A percentile compares a stretch with the other conserved stretches of the same genome.
Evolutionary conservation across 1,139 yeast genomes (phyloP).

Genomic region (Lodderomyces parapsilosis): DNA sequence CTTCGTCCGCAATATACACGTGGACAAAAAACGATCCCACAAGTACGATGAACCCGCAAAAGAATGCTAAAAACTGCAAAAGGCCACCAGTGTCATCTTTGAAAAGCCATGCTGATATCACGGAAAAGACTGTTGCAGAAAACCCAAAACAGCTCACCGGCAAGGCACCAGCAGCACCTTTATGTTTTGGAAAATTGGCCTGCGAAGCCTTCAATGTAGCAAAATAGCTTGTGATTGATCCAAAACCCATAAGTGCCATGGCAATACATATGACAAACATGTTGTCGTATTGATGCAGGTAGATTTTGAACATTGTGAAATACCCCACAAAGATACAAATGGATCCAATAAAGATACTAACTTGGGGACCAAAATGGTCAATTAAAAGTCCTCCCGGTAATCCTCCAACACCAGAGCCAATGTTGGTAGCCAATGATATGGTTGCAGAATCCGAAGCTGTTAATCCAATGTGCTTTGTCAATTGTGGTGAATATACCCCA

Average conservation of each 20-base stretch:
- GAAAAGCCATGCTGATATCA: constrained; percentile 46
- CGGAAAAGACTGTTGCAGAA: constrained; percentile 43
- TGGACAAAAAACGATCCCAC: constrained; percentile 39
- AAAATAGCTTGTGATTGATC: constrained; percentile 63
- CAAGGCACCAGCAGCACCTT: constrained; percentile 68
- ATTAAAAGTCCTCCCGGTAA: constrained; percentile 66
- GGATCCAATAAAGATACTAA: constrained; percentile 56
- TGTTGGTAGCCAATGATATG: constrained; percentile 57
- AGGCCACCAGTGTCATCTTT: constrained; percentile 43
- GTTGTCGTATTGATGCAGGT: constrained; percentile 21
- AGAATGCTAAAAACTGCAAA: constrained; percentile 34
- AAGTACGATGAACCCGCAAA: constrained; percentile 38
- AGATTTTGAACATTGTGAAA: constrained; percentile 33
- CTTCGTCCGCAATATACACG: constrained; percentile 26
- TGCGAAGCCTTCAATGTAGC: constrained; percentile 69
- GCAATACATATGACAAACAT: constrained; percentile 31
- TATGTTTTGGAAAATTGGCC: constrained; percentile 64
- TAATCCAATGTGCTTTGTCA: constrained; percentile 54
- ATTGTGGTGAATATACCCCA: constrained; percentile 72
- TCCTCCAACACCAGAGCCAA: constrained; percentile 70
- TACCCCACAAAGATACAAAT: constrained; percentile 44
- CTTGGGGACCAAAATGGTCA: constrained; percentile 57
- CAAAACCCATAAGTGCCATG: constrained; percentile 57
- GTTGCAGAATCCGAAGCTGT: constrained; percentile 63
- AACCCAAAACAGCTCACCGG: constrained; percentile 62